A percentile compares a stretch with the other conserved stretches of the same genome.
Evolutionary conservation across 2,329 filamentous ascomycete genomes (phyloP).

Genomic region (Apiospora kogelbergensis): DNA sequence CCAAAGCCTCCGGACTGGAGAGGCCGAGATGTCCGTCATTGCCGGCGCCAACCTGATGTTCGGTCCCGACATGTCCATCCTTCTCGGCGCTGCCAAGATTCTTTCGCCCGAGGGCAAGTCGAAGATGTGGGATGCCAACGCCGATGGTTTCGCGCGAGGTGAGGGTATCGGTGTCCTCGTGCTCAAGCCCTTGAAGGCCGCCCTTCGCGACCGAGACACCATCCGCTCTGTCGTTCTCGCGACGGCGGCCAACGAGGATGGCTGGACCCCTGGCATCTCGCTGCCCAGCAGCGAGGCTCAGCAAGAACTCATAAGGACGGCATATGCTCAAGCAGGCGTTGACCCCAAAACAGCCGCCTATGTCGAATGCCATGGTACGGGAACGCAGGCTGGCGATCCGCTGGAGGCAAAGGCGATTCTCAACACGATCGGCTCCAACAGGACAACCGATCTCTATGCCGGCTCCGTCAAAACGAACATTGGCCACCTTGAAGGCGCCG

Average conservation of each 20-base stretch:
- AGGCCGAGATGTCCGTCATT: conserved; percentile 28
- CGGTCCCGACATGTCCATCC: conserved; percentile 22
- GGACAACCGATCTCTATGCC: conserved; percentile 14
- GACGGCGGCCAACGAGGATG: conserved; percentile 39
- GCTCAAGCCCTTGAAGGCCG: conserved; percentile 38
- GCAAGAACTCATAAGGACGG: conserved; percentile 19
- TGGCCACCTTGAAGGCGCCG: conserved; percentile 21
- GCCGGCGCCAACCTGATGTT: conserved; percentile 27
- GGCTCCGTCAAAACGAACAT: conserved; percentile 24
- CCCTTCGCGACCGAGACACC: conserved; percentile 33
- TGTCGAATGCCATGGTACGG: conserved; percentile 30
- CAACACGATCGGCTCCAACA: conserved; percentile 13
- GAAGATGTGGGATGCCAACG: conserved; percentile 30
- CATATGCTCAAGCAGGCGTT: conserved; percentile 20
- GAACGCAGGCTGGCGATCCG: conserved; percentile 18
- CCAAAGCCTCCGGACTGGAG: conserved; percentile 28
- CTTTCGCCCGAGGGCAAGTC: conserved; percentile 23
- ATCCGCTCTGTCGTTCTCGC: conserved; percentile 29
- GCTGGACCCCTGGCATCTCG: conserved; percentile 37
- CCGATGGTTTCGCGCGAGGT: conserved; percentile 36
- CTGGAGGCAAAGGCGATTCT: conserved; percentile 17
- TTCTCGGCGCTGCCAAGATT: conserved; percentile 17
- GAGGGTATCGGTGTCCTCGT: conserved; percentile 38
- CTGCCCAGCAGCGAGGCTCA: conserved; percentile 29
- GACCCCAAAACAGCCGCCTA: conserved; percentile 17